Conservation (phyloP, 805 yeast species). For the Wickerhamomyces canadensis region DNA sequence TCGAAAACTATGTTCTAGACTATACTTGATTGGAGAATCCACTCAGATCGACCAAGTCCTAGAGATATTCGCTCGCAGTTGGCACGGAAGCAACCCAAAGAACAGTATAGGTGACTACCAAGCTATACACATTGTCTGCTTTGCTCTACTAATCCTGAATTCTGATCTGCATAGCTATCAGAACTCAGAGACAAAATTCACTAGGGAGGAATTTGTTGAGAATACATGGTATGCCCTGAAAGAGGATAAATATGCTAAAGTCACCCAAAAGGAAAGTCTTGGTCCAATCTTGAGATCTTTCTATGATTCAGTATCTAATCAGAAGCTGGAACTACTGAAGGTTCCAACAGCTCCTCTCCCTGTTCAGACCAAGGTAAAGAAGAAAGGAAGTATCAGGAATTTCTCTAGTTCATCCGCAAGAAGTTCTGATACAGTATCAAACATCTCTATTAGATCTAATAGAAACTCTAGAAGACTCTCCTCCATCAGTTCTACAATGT, state of each 20-base stretch:
- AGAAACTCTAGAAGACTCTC: constrained; percentile 19
- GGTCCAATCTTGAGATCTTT: constrained; percentile 22
- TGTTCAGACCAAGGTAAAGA: constrained; percentile 3
- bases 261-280: constrained; percentile 1
- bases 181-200: constrained; percentile 30
- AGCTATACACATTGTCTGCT: constrained; percentile 67
- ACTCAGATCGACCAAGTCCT: constrained; percentile 74
- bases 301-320: constrained; percentile 31
- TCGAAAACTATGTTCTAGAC: constrained; percentile 51
- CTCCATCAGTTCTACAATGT: constrained; percentile 19
- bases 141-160: constrained; percentile 66
- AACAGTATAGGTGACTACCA: constrained; percentile 44
- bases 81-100: constrained; percentile 45
- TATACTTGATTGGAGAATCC: constrained; percentile 79
- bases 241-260: constrained; percentile 11
- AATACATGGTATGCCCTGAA: constrained; percentile 45
- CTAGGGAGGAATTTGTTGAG: constrained; percentile 38
- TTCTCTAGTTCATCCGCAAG: constrained; percentile 7
- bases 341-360: neutral
- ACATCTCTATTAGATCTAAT: constrained; percentile 17
- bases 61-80: constrained; percentile 60
- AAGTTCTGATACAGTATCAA: constrained; percentile 7
- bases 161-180: constrained; percentile 66
- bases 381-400: constrained; percentile 4
- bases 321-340: constrained; percentile 14